Evolutionary conservation across 2,329 filamentous ascomycete genomes (phyloP), one percentile per base, ranked within the genome.

Genomic region (Blastomyces emzantsi): DNA sequence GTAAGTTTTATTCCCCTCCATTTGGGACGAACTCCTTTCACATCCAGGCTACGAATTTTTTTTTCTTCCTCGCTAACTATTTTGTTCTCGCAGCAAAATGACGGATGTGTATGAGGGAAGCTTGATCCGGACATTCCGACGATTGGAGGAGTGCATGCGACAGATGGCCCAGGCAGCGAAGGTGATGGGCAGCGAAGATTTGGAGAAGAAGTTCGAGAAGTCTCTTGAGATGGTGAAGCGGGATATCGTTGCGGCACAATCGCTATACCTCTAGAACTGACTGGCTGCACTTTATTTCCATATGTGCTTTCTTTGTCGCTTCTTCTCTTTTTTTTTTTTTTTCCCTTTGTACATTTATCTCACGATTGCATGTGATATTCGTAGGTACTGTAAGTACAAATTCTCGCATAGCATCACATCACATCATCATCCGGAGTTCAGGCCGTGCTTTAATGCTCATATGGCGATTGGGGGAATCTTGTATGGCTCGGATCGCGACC

Each of bases 31-130:
- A 56, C 3, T 11, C 17, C n/a, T 39, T 39, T 22, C 33, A 30
- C 28, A n/a, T 22, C 28, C 11, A 22, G 33, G 15, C 28, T 30
- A 52, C 5, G 1, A 22, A 1, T 8, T n/a, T 36, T 22, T 56
- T 15, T 4, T 41, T 22, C 15, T 22, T 28, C 25, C 41, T 49
- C 30, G 43, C 65, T 65, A 64, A 61, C 56, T 11, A 19, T 22
- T 9, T 55, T 33, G 36, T 45, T 71, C 54, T 33, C 58, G 8
- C 67, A 96, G 93, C 79, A 96, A 96, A 90, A 97, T 99, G 92
- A 97, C 94, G 36, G 93, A 97, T 71, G 90, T 93, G 36, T 99
- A 97, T 77, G 94, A 99, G 79, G 94, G 94, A 65, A 97, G 91
- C 64, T 81, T 99, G 66, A 97, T 99, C 70, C 91, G 94, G 59